Base-by-base conservation (phyloP, 257 asterid species). In the Leonotis leonurus region DNA sequence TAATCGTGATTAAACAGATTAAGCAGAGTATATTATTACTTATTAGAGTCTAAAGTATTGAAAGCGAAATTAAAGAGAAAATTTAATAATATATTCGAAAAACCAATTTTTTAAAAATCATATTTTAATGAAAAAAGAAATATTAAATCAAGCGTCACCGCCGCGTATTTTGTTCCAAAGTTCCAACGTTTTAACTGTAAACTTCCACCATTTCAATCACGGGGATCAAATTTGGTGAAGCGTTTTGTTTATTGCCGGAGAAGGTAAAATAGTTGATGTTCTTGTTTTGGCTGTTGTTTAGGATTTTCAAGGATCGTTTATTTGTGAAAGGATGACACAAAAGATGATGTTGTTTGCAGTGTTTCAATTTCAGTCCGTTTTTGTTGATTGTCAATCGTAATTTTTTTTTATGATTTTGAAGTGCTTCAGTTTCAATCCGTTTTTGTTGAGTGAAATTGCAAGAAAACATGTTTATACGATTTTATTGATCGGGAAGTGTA, bases 131-230 rank as follows among this genome's bases (percentile, higher is more conserved):
- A 16, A 24, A 33, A 22, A 16, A 37, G n/a, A 8, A 39, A 11
- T 24, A 18, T 3, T 56, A 1, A 62, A 44, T 35, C 2, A 33
- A 55, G 3, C 12, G 35, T 70, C 76, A 60, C 64, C 73, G 75
- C 43, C 70, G 35, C 69, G 46, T 51, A 57, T 56, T 13, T 59
- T 56, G 33, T 46, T 50, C 62, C 72, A 29, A 35, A 67, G 56
- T 53, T 43, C 62, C 72, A 43, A 41, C 73, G 64, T 24, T 52
- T 32, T 32, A 50, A 62, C 76, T 10, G 45, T 54, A 57, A 53
- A 54, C 62, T 64, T 56, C 62, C 55, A 18, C 55, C 21, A 36
- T 9, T 57, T 59, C 56, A 33, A 32, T 60, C 50, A 20, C 52
- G 29, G 54, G 3, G 45, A 35, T 13, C 56, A 17, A 35, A 35